A percentile compares a stretch with the other conserved stretches of the same genome.
These are phyloP conservation scores for Paratrimastix pyriformis DNA, from an alignment of 78 protist genomes.

Conservation along the genomic window DNA sequence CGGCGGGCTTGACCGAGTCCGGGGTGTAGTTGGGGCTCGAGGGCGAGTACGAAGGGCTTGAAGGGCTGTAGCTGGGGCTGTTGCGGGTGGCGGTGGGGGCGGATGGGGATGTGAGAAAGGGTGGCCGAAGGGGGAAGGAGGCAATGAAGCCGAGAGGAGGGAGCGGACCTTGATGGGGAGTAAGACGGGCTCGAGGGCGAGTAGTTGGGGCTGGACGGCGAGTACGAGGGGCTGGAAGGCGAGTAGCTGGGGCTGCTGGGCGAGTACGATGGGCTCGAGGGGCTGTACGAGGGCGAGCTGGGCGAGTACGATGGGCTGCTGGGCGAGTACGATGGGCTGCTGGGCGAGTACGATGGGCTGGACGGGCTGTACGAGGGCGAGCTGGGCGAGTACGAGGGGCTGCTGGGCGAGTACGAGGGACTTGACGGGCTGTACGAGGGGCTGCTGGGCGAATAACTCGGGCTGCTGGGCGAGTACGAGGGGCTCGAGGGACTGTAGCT, in stretches of 20 bases:
- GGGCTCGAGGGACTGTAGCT: slow-evolving; percentile 44
- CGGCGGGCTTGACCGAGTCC: no score
- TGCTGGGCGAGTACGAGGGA: slow-evolving; percentile 55
- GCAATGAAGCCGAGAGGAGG: no score
- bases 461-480: slow-evolving; percentile 6
- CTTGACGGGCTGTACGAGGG: slow-evolving; percentile 37
- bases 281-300: slow-evolving; percentile 57
- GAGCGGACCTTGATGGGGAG: slow-evolving; percentile 26
- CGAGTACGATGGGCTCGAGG: slow-evolving; percentile 72
- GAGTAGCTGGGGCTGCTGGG: slow-evolving; percentile 74
- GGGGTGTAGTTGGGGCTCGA: slow-evolving; percentile 56
- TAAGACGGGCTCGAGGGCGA: slow-evolving; percentile 56
- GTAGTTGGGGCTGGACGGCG: slow-evolving; percentile 64
- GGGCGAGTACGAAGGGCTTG: slow-evolving; percentile 57
- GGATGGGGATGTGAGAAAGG: no score
- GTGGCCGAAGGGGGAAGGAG: no score
- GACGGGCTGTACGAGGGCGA: slow-evolving; percentile 40
- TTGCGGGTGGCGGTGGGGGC: slow-evolving; percentile 72
- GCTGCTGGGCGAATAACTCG: slow-evolving; percentile 31
- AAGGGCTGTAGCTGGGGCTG: slow-evolving; percentile 60
- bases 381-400: slow-evolving; percentile 53
- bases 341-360: slow-evolving; percentile 63
- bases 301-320: slow-evolving; percentile 67
- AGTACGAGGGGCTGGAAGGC: slow-evolving; percentile 44
- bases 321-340: slow-evolving; percentile 56